phyloP scores from a whole-genome alignment of 495 filamentous ascomycete species.

The Lasiosphaeris hirsuta region DNA sequence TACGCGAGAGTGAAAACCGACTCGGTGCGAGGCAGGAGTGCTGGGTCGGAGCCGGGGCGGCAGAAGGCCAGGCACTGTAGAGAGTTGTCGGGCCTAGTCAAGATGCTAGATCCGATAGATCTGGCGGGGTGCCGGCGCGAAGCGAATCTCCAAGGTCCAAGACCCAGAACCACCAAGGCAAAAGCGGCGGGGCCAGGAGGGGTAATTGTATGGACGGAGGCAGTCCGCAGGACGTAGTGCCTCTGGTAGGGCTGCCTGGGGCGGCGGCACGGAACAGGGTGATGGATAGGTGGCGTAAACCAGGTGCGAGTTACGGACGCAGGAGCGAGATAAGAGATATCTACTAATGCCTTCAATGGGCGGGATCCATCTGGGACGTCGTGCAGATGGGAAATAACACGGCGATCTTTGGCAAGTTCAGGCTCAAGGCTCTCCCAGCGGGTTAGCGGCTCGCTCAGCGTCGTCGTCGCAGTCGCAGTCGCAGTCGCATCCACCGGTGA shows the following conservation, averaged over 20 bases:
- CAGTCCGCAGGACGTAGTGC: too few relatives aligned
- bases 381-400: too few relatives aligned
- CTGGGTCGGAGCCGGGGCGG: neutral
- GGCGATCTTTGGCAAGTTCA: too few relatives aligned
- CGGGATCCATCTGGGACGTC: too few relatives aligned
- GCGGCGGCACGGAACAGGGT: neutral
- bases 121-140: neutral
- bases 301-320: neutral
- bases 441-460: neutral
- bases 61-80: too few relatives aligned
- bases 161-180: too few relatives aligned
- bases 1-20: neutral
- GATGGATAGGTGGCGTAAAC: neutral
- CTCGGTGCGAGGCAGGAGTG: neutral
- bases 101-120: neutral
- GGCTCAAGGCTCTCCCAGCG: too few relatives aligned
- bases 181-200: constrained; percentile 2
- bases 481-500: neutral
- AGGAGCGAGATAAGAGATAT: neutral
- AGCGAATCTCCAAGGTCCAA: too few relatives aligned
- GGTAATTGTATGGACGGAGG: constrained; percentile 7
- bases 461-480: neutral
- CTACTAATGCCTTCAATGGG: too few relatives aligned
- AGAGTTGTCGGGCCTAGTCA: too few relatives aligned
- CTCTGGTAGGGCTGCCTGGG: too few relatives aligned